phyloP scores from a whole-genome alignment of 495 filamentous ascomycete genomes.

The Geopyxis carbonaria region DNA sequence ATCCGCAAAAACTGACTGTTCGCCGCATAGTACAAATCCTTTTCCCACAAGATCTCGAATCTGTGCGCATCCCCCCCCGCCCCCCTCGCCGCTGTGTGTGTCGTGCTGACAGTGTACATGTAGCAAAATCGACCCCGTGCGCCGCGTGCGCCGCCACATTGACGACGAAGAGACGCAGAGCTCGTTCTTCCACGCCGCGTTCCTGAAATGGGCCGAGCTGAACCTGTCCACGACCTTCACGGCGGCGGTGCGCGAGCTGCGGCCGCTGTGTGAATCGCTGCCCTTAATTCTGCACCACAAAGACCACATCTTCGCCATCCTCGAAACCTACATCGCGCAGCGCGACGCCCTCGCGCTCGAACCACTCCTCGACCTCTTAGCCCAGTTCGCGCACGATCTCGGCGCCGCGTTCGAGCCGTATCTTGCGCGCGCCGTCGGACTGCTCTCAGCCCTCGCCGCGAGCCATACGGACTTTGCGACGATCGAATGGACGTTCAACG shows the following conservation, averaged over 20 bases:
- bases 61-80: constrained; percentile 27
- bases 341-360: constrained; percentile 62
- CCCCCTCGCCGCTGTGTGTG: neutral
- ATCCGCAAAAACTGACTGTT: neutral
- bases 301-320: constrained; percentile 58
- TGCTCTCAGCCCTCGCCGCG: constrained; percentile 49
- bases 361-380: constrained; percentile 64
- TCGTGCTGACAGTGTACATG: neutral
- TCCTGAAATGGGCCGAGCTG: constrained; percentile 78
- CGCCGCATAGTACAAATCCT: constrained; percentile 66
- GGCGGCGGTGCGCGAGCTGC: constrained; percentile 51
- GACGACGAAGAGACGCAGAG: constrained; percentile 52
- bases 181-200: constrained; percentile 64
- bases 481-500: constrained; percentile 81
- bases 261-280: constrained; percentile 68
- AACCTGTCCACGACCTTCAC: constrained; percentile 71
- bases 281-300: constrained; percentile 81
- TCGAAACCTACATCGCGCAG: constrained; percentile 61
- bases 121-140: constrained; percentile 65
- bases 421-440: constrained; percentile 50
- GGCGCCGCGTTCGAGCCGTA: constrained; percentile 77
- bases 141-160: constrained; percentile 64
- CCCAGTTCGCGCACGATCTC: constrained; percentile 82
- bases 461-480: constrained; percentile 34
- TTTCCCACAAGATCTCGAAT: constrained; percentile 82